These are phyloP conservation scores for Exophiala mesophila DNA, from an alignment of 2,329 filamentous ascomycete genomes.

Conservation along the genomic window DNA sequence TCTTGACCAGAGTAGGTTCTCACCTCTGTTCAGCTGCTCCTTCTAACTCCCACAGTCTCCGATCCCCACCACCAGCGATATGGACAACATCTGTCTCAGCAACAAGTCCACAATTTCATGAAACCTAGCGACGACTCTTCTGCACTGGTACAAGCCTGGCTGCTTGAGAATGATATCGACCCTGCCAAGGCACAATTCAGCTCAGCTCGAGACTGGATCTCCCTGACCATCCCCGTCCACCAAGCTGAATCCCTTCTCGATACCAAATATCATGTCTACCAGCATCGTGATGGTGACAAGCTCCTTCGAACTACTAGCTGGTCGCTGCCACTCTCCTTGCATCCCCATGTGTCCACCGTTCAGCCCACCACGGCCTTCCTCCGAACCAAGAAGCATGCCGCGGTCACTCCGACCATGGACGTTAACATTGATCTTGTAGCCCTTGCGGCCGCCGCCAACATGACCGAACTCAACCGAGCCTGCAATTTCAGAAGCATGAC, in stretches of 20 bases:
- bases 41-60: conserved; percentile 37
- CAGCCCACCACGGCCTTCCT: conserved; percentile 60
- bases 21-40: background rate
- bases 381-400: conserved; percentile 30
- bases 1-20: conserved; percentile 44
- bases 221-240: conserved; percentile 48
- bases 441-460: conserved; percentile 17
- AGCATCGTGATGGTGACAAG: conserved; percentile 50
- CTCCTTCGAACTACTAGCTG: conserved; percentile 52
- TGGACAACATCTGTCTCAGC: conserved; percentile 49
- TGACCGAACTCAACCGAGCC: conserved; percentile 32
- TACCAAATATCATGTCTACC: conserved; percentile 50
- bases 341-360: conserved; percentile 55
- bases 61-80: conserved; percentile 52
- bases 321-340: conserved; percentile 55
- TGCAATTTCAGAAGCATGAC: conserved; percentile 52
- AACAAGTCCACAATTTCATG: conserved; percentile 51
- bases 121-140: conserved; percentile 50
- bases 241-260: conserved; percentile 51
- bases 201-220: conserved; percentile 55
- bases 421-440: conserved; percentile 25
- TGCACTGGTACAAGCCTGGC: conserved; percentile 52
- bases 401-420: conserved; percentile 29
- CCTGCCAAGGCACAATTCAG: conserved; percentile 38
- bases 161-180: conserved; percentile 49